phyloP scores from a whole-genome alignment of 164 flowering plant species.

The Santalum album region DNA sequence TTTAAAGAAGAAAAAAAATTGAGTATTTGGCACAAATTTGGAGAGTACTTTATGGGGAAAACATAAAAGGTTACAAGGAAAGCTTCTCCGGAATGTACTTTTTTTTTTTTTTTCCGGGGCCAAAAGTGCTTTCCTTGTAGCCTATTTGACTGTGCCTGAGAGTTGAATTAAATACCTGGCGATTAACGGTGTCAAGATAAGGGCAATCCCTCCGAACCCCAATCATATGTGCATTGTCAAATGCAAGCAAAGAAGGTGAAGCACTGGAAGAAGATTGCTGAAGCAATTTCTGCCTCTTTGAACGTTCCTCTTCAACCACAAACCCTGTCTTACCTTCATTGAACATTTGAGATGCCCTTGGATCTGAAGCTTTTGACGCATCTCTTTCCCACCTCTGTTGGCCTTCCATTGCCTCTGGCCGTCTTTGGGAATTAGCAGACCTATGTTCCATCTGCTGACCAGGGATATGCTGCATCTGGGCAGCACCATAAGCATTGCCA shows the following conservation, averaged over 20 bases:
- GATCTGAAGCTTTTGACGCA: constrained; percentile 18
- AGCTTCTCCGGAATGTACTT: no score
- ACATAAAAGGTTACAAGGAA: no score
- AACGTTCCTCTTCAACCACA: no score
- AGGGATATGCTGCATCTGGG: constrained; percentile 20
- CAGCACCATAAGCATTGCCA: constrained; percentile 16
- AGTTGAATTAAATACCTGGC: constrained; percentile 64
- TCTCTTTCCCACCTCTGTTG: constrained; percentile 30
- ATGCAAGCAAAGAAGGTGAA: constrained; percentile 26
- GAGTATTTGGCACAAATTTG: no score
- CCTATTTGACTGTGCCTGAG: no score
- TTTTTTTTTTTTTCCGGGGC: no score
- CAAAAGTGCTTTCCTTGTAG: no score
- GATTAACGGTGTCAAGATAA: constrained; percentile 94
- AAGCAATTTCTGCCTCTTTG: constrained; percentile 37
- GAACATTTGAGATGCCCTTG: constrained; percentile 14
- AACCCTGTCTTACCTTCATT: constrained; percentile 25
- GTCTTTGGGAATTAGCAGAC: constrained; percentile 18
- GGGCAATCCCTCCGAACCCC: constrained; percentile 89
- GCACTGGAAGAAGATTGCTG: constrained; percentile 18
- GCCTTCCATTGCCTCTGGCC: constrained; percentile 23
- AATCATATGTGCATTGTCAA: constrained; percentile 40
- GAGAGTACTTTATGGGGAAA: no score
- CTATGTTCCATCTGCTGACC: constrained; percentile 22
- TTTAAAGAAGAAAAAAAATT: no score